Evolutionary conservation across 2,329 filamentous ascomycete genomes (phyloP), one percentile per base, ranked within the genome.

Genomic region (Exophiala sp.): DNA sequence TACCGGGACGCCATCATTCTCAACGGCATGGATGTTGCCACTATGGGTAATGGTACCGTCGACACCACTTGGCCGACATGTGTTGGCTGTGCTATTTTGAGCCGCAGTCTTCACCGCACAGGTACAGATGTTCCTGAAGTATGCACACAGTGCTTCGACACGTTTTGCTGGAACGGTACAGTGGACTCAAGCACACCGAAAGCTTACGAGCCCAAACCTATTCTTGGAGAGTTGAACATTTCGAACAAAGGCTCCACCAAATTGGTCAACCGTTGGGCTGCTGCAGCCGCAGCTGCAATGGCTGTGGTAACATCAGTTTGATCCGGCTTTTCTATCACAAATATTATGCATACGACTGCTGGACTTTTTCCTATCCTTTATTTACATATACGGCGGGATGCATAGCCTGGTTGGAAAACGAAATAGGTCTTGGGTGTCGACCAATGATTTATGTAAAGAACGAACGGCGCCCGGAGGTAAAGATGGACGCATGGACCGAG

Each of bases 131-230:
- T 91, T 1, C 92, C 92, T 0, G 76, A 80, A 0, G 83, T 82
- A 8, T 99, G 94, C 74, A 76, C 73, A 40, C 65, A 78, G 46
- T 99, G 94, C 74, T 97, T 96, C 71, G 62, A 76, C 10, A 71
- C 76, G 16, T 96, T 96, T 75, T 99, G 94, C 80, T 99, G 94
- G 94, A 82, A 96, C 68, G 94, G 94, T n/a, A 88, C 82, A 1
- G 68, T 75, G 59, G 73, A 66, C n/a, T 69, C 73, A 20, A 72
- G 63, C 50, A 96, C 80, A 62, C 87, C 85, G 11, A 89, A 64
- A 1, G 54, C 59, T 0, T 83, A 78, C 55, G 67, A 74, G 18
- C 79, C 80, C 1, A 53, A 42, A 33, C 53, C 54, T 6, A 18
- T 56, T 39, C 35, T 56, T 4, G 41, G 41, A 9, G 5, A 49